Evolutionary conservation across 2,329 filamentous ascomycete species (phyloP).

Genomic region (Fusarium nematophilum): DNA sequence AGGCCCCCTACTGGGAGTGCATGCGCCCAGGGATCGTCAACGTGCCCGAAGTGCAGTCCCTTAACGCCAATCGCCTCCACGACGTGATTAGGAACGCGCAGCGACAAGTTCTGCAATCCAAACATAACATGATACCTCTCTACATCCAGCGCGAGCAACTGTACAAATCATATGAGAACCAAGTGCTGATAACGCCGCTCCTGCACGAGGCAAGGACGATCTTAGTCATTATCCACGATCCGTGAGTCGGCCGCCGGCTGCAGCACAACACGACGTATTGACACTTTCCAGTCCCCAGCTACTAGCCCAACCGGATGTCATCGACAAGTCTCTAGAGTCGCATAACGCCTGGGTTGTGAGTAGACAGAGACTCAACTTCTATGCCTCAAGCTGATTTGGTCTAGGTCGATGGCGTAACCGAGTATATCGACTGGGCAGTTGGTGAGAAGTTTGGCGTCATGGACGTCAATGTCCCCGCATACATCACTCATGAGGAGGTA

Average conservation of each 20-base stretch:
- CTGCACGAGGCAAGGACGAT: conserved; percentile 75
- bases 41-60: conserved; percentile 61
- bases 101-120: conserved; percentile 75
- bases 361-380: conserved; percentile 17
- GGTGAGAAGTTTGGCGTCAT: conserved; percentile 84
- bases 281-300: conserved; percentile 69
- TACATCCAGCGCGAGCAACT: conserved; percentile 80
- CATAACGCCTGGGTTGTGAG: conserved; percentile 92
- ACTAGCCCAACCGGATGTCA: conserved; percentile 72
- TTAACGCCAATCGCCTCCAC: conserved; percentile 74
- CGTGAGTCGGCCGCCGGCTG: conserved; percentile 63
- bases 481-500: conserved; percentile 74
- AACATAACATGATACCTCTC: conserved; percentile 81
- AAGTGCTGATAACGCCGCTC: conserved; percentile 83
- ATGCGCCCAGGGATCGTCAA: conserved; percentile 77
- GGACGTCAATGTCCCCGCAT: conserved; percentile 89
- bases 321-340: conserved; percentile 79
- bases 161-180: conserved; percentile 83
- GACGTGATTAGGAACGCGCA: conserved; percentile 85
- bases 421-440: conserved; percentile 87
- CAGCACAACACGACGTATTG: background rate
- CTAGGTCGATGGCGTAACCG: conserved; percentile 82
- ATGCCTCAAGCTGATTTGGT: conserved; percentile 30
- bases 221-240: conserved; percentile 90
- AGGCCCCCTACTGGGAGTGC: conserved; percentile 85